phyloP scores from a whole-genome alignment of 176 grass and related monocot genomes.

The Olyra latifolia region DNA sequence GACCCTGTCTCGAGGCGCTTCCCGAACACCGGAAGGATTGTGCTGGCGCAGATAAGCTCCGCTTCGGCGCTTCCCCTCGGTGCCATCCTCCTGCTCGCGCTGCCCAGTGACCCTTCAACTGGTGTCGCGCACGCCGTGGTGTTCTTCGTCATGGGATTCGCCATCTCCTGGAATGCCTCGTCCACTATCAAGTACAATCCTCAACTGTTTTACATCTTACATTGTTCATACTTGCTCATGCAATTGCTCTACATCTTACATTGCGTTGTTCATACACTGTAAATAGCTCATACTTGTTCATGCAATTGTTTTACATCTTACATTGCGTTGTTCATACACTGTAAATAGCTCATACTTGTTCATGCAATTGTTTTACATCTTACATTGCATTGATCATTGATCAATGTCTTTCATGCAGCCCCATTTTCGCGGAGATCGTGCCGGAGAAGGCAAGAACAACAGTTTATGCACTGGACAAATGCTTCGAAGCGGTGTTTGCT shows the following conservation, averaged over 20 bases:
- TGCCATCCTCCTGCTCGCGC: slow-evolving; percentile 55
- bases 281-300: background rate
- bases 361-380: background rate
- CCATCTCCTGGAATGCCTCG: slow-evolving; percentile 57
- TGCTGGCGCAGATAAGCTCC: slow-evolving; percentile 73
- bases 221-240: background rate
- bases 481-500: slow-evolving; percentile 55
- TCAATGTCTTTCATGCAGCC: slow-evolving; percentile 31
- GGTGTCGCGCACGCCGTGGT: slow-evolving; percentile 33
- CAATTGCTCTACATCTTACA: no score
- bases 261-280: background rate
- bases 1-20: slow-evolving; percentile 51
- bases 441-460: slow-evolving; percentile 61
- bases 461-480: slow-evolving; percentile 60
- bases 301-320: no score
- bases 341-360: background rate
- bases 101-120: slow-evolving; percentile 47
- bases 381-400: background rate
- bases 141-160: slow-evolving; percentile 60
- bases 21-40: slow-evolving; percentile 61
- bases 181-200: slow-evolving; percentile 55
- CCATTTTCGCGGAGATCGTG: slow-evolving; percentile 66
- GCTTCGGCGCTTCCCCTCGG: slow-evolving; percentile 64
- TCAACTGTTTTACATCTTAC: background rate
- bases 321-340: background rate